Evolutionary conservation across 2,329 filamentous ascomycete genomes (phyloP), one percentile per base, ranked within the genome.

Genomic region (Curvularia verruculosa): DNA sequence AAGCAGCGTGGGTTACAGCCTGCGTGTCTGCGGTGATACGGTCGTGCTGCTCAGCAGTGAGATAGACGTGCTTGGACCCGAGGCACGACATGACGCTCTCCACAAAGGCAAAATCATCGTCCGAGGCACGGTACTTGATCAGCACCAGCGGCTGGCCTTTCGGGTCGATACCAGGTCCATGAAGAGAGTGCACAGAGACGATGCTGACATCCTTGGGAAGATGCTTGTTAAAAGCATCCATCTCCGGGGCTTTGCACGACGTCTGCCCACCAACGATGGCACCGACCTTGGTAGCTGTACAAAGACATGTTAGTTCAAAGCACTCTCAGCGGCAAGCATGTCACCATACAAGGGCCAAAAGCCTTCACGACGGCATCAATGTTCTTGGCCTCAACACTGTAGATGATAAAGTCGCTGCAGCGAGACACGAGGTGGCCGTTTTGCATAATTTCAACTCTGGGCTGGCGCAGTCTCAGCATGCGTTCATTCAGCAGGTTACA

Each of bases 21-120:
- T 99, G 95, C 1, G 95, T 99, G 78, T 99, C 95, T 59, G 95
- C 95, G 1, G 95, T 99, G 78, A 99, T 99, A 61, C 92, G 90
- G 78, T 99, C 95, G 76, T 99, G 95, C 77, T 93, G 87, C 58
- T 87, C 85, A 15, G 93, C 93, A 0, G 90, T 89, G 58, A 99
- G 88, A 74, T 94, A 87, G 58, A 99, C 95, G 68, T 91, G 86
- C 76, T 92, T 94, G 44, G 92, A 96, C 26, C 86, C 82, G 50
- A 99, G 88, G 74, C 92, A 96, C 28, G 87, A 85, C 31, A 99
- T 86, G 52, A 96, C 89, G 3, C 83, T 77, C 74, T 96, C 88
- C 49, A 98, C 92, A 66, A 95, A 91, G 55, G 81, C 78, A 56
- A 96, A 88, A 54, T 88, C 90, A 61, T 84, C 82, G 59, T 92